A percentile compares a stretch with the other conserved stretches of the same genome.
These are phyloP conservation scores for Calendula officinalis DNA, from an alignment of 129 eudicot species.

Conservation along the genomic window DNA sequence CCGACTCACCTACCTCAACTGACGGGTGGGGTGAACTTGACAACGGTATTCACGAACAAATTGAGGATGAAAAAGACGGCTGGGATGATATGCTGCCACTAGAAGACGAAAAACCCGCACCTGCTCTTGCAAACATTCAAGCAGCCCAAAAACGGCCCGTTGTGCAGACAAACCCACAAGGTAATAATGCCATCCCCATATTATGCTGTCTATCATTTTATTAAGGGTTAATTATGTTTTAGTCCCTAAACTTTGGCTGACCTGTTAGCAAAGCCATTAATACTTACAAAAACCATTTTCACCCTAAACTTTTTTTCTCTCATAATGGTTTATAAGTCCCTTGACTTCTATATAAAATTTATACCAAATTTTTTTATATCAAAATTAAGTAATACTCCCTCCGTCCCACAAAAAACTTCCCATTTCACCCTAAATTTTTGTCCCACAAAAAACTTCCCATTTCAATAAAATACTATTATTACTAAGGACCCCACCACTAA, in stretches of 20 bases:
- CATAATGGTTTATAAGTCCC: background rate
- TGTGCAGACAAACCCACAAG: conserved; percentile 65
- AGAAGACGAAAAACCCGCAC: conserved; percentile 71
- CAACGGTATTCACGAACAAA: conserved; percentile 60
- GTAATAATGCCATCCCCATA: conserved; percentile 24
- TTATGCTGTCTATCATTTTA: background rate
- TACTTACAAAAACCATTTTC: no score
- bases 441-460: no score
- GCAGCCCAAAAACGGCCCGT: conserved; percentile 97
- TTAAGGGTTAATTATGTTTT: no score
- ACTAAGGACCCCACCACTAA: no score
- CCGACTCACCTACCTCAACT: conserved; percentile 79
- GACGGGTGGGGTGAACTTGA: conserved; percentile 99
- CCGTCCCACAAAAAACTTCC: no score
- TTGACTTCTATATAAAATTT: background rate
- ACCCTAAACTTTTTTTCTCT: no score
- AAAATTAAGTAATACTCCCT: no score
- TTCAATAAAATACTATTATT: no score
- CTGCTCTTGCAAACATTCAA: conserved; percentile 81
- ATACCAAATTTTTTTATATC: no score
- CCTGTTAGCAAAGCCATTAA: no score
- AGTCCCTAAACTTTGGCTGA: no score
- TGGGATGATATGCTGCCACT: conserved; percentile 98
- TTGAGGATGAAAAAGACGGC: conserved; percentile 75
- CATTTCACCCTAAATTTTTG: no score